These are phyloP conservation scores for Pulveroboletus sp. DNA, from an alignment of 768 basidiomycete species.

Conservation along the genomic window DNA sequence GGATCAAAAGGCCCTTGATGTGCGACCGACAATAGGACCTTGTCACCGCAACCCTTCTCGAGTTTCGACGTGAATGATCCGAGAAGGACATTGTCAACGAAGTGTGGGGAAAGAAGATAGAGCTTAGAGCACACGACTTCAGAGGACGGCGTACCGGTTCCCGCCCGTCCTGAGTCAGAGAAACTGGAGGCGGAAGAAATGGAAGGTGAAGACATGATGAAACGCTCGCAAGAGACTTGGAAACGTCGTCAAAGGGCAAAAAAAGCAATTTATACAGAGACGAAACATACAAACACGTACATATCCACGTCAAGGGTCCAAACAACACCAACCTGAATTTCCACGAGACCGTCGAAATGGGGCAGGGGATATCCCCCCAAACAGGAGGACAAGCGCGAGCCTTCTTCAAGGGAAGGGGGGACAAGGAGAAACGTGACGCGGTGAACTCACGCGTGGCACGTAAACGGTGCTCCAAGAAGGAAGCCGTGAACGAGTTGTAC, in stretches of 20 bases:
- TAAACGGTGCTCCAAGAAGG: background rate
- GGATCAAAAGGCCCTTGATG: conserved; percentile 11
- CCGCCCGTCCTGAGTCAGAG: conserved; percentile 16
- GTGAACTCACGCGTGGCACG: conserved; percentile 10
- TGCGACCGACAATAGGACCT: conserved; percentile 19
- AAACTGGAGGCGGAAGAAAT: conserved; percentile 8
- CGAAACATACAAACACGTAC: conserved; percentile 23
- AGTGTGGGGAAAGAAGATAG: conserved; percentile 23
- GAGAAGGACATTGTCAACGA: conserved; percentile 12
- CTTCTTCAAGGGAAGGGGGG: background rate
- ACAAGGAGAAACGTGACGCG: background rate
- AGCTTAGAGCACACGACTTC: conserved; percentile 17
- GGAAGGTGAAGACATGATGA: conserved; percentile 19
- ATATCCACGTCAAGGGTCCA: conserved; percentile 4
- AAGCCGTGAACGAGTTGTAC: background rate
- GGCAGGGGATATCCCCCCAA: conserved; percentile 4
- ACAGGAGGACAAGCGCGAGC: background rate
- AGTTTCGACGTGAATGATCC: conserved; percentile 17
- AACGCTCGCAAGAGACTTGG: background rate
- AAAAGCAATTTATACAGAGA: conserved; percentile 24
- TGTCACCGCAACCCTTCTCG: conserved; percentile 27
- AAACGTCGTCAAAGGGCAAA: background rate
- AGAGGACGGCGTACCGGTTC: conserved; percentile 22
- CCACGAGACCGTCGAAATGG: background rate
- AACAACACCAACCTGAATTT: background rate